A percentile compares a stretch with the other conserved stretches of the same genome.
phyloP scores from a whole-genome alignment of 2,329 filamentous ascomycete genomes.

The Ascosphaera pollenicola region DNA sequence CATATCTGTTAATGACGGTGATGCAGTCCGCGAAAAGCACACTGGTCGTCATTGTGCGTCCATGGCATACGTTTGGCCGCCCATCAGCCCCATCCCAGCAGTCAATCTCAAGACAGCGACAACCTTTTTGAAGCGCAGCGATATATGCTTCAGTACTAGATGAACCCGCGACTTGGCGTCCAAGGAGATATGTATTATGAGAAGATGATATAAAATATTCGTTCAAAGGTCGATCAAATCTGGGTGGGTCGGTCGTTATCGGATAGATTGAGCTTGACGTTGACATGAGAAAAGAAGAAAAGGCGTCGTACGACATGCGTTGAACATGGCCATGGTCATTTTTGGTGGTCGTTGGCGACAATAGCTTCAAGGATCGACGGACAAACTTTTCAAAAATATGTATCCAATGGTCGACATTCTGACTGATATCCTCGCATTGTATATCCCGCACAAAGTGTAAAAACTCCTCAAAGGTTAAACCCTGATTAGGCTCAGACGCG shows the following conservation, averaged over 20 bases:
- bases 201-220: slow-evolving; percentile 98
- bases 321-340: slow-evolving; percentile 23
- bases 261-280: slow-evolving; percentile 47
- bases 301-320: slow-evolving; percentile 55
- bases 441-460: slow-evolving; percentile 47
- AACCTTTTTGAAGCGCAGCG: slow-evolving; percentile 64
- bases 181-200: slow-evolving; percentile 91
- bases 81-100: slow-evolving; percentile 91
- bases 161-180: slow-evolving; percentile 68
- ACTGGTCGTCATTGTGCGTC: slow-evolving; percentile 66
- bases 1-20: slow-evolving; percentile 82
- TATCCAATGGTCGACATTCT: slow-evolving; percentile 45
- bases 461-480: slow-evolving; percentile 54
- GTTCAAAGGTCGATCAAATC: slow-evolving; percentile 65
- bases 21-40: slow-evolving; percentile 85
- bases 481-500: slow-evolving; percentile 34
- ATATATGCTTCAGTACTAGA: slow-evolving; percentile 96
- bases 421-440: slow-evolving; percentile 56
- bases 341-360: slow-evolving; percentile 20
- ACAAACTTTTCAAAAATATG: slow-evolving; percentile 48
- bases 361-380: slow-evolving; percentile 33
- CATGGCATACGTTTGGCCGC: slow-evolving; percentile 75
- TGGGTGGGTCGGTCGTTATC: slow-evolving; percentile 36
- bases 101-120: slow-evolving; percentile 90
- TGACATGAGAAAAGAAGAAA: slow-evolving; percentile 58